A percentile compares a stretch with the other conserved stretches of the same genome.
These are phyloP conservation scores for Acaromyces ingoldii DNA, from an alignment of 1,284 basidiomycete genomes.

Conservation along the genomic window DNA sequence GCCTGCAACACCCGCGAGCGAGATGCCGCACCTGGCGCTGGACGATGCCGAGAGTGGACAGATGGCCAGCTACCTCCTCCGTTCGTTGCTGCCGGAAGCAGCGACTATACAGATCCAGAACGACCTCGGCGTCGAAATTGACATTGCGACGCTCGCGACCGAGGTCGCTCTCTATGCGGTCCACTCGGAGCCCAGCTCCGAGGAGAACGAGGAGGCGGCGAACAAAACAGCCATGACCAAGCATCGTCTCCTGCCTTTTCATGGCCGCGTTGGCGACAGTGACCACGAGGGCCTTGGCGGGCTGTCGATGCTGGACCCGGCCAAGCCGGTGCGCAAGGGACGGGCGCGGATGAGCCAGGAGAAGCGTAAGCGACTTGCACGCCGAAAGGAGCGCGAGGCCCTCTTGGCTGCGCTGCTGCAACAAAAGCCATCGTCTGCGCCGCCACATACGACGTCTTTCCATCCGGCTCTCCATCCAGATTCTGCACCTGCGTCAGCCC, in stretches of 20 bases:
- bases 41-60: too few species aligned
- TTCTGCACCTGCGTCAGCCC: too few species aligned
- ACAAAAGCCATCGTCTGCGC: not conserved
- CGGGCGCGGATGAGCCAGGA: slow-evolving; percentile 38
- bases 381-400: slow-evolving; percentile 30
- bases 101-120: too few species aligned
- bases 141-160: slow-evolving; percentile 1
- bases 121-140: not conserved
- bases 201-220: not conserved
- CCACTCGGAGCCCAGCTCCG: not conserved
- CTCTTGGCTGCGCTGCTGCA: slow-evolving; percentile 9
- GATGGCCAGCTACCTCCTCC: too few species aligned
- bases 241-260: too few species aligned
- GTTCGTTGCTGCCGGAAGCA: too few species aligned
- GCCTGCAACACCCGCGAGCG: too few species aligned
- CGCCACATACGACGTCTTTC: not conserved
- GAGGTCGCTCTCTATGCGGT: not conserved
- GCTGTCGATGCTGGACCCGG: not conserved
- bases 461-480: too few species aligned
- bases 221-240: not conserved
- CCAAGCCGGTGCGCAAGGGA: slow-evolving; percentile 16
- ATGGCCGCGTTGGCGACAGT: not conserved
- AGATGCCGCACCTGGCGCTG: too few species aligned
- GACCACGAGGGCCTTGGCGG: not conserved
- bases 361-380: slow-evolving; percentile 30